These are phyloP conservation scores for Phlyctochytrium planicorne DNA, from an alignment of 192 early-diverging fungal genomes.

Conservation along the genomic window DNA sequence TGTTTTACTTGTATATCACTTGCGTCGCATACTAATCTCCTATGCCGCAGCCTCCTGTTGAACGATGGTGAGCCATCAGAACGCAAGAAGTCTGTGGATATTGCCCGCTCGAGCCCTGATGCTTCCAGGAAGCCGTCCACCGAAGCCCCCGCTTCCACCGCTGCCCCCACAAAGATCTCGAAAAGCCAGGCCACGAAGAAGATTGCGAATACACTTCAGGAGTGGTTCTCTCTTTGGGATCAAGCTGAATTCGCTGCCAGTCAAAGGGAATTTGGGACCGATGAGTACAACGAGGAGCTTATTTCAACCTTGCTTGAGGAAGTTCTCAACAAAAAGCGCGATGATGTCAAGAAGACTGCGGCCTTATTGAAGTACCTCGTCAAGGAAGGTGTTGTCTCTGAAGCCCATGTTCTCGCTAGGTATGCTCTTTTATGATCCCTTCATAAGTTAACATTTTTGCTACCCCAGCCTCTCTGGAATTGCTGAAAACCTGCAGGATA, in stretches of 20 bases:
- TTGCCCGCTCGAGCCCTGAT: background rate
- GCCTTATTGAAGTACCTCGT: slow-evolving; percentile 35
- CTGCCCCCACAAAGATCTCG: slow-evolving; percentile 7
- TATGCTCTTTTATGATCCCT: slow-evolving; percentile 2
- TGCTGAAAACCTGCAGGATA: slow-evolving; percentile 66
- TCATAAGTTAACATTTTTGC: slow-evolving; percentile 16
- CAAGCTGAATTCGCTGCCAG: slow-evolving; percentile 62
- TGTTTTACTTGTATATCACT: too few species aligned
- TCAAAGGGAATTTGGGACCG: slow-evolving; percentile 68
- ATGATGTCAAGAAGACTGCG: slow-evolving; percentile 27
- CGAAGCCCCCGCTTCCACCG: slow-evolving; percentile 13
- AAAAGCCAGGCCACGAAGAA: slow-evolving; percentile 47
- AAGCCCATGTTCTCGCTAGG: slow-evolving; percentile 35
- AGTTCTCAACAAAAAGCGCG: slow-evolving; percentile 28
- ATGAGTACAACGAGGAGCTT: slow-evolving; percentile 52
- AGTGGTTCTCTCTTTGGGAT: slow-evolving; percentile 59
- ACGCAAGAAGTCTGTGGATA: slow-evolving; percentile 35
- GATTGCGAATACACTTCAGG: slow-evolving; percentile 56
- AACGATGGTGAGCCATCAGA: too few species aligned
- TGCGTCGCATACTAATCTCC: too few species aligned
- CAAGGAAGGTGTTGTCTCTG: slow-evolving; percentile 41
- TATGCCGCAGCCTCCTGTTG: too few species aligned
- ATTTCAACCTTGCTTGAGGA: slow-evolving; percentile 55
- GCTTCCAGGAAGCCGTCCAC: slow-evolving; percentile 2
- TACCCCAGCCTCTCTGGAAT: slow-evolving; percentile 44